Evolutionary conservation across 2,329 filamentous ascomycete species (phyloP).

Genomic region (Pezicula rhizophila): DNA sequence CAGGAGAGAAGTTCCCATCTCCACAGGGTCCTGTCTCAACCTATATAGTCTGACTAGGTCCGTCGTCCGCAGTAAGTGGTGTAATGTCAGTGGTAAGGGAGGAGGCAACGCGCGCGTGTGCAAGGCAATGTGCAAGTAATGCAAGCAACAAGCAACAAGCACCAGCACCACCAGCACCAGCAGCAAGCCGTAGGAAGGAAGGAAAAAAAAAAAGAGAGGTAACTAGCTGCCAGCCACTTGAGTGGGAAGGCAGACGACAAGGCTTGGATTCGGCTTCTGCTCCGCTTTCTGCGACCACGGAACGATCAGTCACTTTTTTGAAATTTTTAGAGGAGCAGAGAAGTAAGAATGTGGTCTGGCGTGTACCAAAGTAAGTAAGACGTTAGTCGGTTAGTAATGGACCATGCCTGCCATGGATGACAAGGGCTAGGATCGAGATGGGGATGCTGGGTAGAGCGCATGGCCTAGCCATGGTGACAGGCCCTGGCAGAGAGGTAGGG

Average conservation of each 20-base stretch:
- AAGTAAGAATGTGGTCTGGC: background rate
- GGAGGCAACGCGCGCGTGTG: no score
- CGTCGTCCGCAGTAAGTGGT: background rate
- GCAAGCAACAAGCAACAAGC: no score
- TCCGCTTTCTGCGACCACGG: constrained; percentile 2
- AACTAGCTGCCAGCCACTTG: no score
- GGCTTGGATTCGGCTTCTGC: background rate
- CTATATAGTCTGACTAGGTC: background rate
- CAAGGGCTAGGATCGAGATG: background rate
- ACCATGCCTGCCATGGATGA: background rate
- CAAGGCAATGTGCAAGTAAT: no score
- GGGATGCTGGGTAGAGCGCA: background rate
- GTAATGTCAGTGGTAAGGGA: no score
- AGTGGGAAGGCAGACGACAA: background rate
- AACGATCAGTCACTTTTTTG: background rate
- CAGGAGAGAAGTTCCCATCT: constrained; percentile 14
- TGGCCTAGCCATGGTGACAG: background rate
- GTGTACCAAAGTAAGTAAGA: background rate
- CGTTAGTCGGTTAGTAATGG: background rate
- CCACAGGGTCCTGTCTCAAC: background rate
- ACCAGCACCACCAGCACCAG: no score
- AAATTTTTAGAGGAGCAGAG: no score
- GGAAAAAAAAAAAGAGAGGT: no score
- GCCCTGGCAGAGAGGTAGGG: background rate
- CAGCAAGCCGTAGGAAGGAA: no score